Conservation (phyloP, 306 rosid species). For the Prinsepia uniflora region DNA sequence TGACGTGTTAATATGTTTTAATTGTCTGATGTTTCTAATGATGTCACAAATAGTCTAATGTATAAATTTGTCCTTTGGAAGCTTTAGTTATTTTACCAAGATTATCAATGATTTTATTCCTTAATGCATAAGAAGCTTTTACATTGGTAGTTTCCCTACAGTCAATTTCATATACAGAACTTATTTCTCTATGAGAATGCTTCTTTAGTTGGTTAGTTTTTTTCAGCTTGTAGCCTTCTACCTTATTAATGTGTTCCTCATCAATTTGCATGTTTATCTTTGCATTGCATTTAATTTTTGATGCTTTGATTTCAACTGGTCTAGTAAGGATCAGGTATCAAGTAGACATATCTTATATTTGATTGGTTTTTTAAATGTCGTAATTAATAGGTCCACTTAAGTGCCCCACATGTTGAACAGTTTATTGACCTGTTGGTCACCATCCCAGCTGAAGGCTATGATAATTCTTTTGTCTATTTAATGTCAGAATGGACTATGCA, state of each 20-base stretch:
- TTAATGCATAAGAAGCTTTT: not conserved
- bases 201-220: not conserved
- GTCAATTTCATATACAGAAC: not conserved
- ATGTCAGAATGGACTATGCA: constrained; percentile 94
- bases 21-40: not conserved
- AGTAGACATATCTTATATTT: not conserved
- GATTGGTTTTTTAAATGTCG: constrained; percentile 15
- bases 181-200: not conserved
- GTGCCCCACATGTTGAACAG: constrained; percentile 79
- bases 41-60: not conserved
- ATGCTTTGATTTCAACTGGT: constrained; percentile 6
- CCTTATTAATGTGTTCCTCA: not conserved
- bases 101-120: not conserved
- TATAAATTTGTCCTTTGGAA: not conserved
- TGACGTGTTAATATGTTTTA: not conserved
- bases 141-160: not conserved
- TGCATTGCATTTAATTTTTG: constrained; percentile 11
- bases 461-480: constrained; percentile 66
- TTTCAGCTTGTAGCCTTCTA: constrained; percentile 9
- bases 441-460: constrained; percentile 68
- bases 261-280: constrained; percentile 5
- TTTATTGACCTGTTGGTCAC: constrained; percentile 76
- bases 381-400: constrained; percentile 72
- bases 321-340: constrained; percentile 10
- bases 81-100: not conserved